phyloP scores from a whole-genome alignment of 352 stramenopile species.

The Phytophthora europaea region DNA sequence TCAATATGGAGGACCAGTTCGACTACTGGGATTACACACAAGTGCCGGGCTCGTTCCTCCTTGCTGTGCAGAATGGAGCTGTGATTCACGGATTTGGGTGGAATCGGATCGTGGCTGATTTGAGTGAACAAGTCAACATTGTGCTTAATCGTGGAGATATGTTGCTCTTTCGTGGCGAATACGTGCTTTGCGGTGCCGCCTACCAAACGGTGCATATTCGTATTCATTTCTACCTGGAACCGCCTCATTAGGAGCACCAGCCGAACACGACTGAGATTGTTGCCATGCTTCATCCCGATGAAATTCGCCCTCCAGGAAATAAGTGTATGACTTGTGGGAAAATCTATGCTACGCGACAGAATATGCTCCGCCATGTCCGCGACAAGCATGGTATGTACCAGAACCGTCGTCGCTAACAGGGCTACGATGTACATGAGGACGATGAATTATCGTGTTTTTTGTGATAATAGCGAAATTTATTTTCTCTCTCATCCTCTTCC shows the following conservation, averaged over 20 bases:
- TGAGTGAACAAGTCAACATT: not conserved
- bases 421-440: too few species aligned
- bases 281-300: not conserved
- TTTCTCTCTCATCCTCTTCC: too few species aligned
- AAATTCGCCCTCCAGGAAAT: not conserved
- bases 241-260: not conserved
- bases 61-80: not conserved
- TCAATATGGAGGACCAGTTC: not conserved
- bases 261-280: conserved; percentile 3
- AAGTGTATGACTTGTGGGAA: not conserved
- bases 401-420: not conserved
- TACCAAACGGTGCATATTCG: not conserved
- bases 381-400: not conserved
- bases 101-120: not conserved
- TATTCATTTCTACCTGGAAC: not conserved
- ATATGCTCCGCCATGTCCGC: too few species aligned
- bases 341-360: not conserved
- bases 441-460: too few species aligned
- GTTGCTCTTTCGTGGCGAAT: not conserved
- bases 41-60: not conserved
- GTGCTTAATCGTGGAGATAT: not conserved
- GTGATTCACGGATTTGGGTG: not conserved
- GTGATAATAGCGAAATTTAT: too few species aligned
- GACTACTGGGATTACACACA: not conserved
- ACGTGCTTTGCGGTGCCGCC: not conserved